Percentiles rank a stretch among this genome's conserved stretches.
phyloP scores from a whole-genome alignment of 1,284 basidiomycete genomes.

The Cutaneotrichosporon sp. region DNA sequence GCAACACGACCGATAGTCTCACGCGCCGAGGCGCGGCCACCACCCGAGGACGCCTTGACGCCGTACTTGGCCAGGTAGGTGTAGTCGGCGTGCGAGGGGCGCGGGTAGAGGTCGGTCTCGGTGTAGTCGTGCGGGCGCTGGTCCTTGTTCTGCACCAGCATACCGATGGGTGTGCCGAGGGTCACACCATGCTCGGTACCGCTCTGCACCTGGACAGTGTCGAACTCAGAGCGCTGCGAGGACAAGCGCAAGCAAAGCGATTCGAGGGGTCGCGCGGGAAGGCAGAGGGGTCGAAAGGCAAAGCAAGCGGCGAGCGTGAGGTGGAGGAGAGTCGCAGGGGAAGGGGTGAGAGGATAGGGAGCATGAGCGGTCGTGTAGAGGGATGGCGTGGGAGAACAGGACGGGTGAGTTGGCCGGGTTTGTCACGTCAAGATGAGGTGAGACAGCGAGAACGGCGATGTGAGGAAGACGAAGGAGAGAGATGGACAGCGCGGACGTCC shows the following conservation, averaged over 20 bases:
- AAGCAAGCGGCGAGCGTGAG: not conserved
- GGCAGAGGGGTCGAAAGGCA: too few species aligned
- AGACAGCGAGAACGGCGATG: too few species aligned
- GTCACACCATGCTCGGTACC: constrained; percentile 93
- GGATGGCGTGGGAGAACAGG: not conserved
- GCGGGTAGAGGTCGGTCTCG: constrained; percentile 95
- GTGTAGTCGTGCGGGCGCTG: constrained; percentile 98
- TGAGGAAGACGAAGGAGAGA: too few species aligned
- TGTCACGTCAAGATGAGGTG: not conserved
- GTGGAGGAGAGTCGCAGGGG: not conserved
- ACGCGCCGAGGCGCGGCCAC: constrained; percentile 89
- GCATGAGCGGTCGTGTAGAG: not conserved
- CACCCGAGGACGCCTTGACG: constrained; percentile 94
- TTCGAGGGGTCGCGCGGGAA: constrained; percentile 67
- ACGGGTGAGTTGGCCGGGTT: not conserved
- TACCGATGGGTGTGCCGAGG: constrained; percentile 93
- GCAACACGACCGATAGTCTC: constrained; percentile 98
- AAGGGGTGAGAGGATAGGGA: not conserved
- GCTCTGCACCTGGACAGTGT: constrained; percentile 90
- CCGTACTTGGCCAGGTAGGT: constrained; percentile 99
- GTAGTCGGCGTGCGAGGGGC: constrained; percentile 97
- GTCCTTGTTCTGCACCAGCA: constrained; percentile 97
- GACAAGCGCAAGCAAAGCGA: constrained; percentile 2
- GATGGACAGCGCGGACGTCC: too few species aligned
- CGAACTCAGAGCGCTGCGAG: constrained; percentile 95